Evolutionary conservation across 768 basidiomycete genomes (phyloP).

Genomic region (Russula vinacea): DNA sequence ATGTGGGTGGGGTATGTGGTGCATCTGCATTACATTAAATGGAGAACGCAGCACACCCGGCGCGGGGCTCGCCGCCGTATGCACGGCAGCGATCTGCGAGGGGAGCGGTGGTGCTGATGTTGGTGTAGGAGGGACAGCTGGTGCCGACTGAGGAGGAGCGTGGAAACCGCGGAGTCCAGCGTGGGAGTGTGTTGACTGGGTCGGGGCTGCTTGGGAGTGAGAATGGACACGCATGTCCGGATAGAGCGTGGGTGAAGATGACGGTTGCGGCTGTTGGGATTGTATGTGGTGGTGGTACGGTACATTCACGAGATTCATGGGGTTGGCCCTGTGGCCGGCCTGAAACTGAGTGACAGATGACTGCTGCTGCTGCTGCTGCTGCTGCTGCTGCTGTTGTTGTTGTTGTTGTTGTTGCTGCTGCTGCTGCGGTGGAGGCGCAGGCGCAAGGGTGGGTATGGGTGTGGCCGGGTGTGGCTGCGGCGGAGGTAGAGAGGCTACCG

Average conservation of each 20-base stretch:
- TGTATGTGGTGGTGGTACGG: conserved; percentile 30
- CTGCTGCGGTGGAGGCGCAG: conserved; percentile 25
- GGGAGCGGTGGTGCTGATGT: conserved; percentile 16
- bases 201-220: conserved; percentile 13
- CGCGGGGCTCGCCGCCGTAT: conserved; percentile 15
- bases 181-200: conserved; percentile 21
- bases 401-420: too few relatives aligned
- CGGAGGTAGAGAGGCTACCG: conserved; percentile 8
- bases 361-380: too few relatives aligned
- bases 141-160: conserved; percentile 4
- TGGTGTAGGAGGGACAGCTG: conserved; percentile 14
- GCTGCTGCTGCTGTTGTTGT: too few relatives aligned
- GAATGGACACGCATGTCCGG: conserved; percentile 31
- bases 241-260: conserved; percentile 28
- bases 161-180: conserved; percentile 22
- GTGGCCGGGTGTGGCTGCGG: conserved; percentile 10
- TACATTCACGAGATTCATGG: conserved; percentile 19
- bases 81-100: conserved; percentile 13
- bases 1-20: conserved; percentile 77
- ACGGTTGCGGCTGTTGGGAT: conserved; percentile 30
- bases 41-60: conserved; percentile 51
- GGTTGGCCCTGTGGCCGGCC: conserved; percentile 8
- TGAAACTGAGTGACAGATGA: conserved; percentile 18
- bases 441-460: conserved; percentile 20
- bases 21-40: conserved; percentile 61